Evolutionary conservation across 2,329 filamentous ascomycete genomes (phyloP).

Genomic region (Paecilomyces sp.): DNA sequence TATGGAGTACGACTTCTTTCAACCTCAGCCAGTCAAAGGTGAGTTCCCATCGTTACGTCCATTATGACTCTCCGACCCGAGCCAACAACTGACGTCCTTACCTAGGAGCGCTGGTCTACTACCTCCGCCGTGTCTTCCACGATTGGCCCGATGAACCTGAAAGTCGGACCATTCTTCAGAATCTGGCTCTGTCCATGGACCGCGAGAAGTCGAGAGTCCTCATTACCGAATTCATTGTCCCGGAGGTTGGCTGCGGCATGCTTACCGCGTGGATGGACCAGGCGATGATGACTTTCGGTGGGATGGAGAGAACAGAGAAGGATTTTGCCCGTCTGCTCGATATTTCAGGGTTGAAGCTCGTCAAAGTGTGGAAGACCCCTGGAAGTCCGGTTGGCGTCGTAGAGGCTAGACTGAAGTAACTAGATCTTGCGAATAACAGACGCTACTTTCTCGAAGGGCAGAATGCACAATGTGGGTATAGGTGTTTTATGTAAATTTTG

Average conservation of each 20-base stretch:
- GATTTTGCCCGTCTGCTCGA: constrained; percentile 17
- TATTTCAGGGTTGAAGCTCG: constrained; percentile 12
- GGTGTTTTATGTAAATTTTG: too few species aligned
- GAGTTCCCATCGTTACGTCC: not conserved
- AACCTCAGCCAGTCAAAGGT: constrained; percentile 15
- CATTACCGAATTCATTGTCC: constrained; percentile 21
- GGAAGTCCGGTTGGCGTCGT: constrained; percentile 12
- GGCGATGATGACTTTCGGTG: constrained; percentile 18
- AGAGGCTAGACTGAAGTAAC: constrained; percentile 15
- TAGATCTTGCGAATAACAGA: too few species aligned
- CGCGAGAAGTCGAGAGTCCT: constrained; percentile 11
- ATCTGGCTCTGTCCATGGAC: constrained; percentile 15
- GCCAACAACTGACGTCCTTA: not conserved
- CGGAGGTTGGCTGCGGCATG: constrained; percentile 12
- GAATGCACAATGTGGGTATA: too few species aligned
- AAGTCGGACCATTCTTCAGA: constrained; percentile 13
- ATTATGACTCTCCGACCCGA: not conserved
- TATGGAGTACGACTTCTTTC: constrained; percentile 15
- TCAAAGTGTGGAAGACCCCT: constrained; percentile 14
- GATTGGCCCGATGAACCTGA: constrained; percentile 16
- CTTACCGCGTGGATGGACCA: constrained; percentile 16
- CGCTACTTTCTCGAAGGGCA: too few species aligned
- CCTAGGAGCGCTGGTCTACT: constrained; percentile 20
- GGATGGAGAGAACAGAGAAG: constrained; percentile 18
- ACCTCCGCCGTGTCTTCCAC: constrained; percentile 23